phyloP scores from a whole-genome alignment of 768 basidiomycete species.

The Cystobasidium onofrii region DNA sequence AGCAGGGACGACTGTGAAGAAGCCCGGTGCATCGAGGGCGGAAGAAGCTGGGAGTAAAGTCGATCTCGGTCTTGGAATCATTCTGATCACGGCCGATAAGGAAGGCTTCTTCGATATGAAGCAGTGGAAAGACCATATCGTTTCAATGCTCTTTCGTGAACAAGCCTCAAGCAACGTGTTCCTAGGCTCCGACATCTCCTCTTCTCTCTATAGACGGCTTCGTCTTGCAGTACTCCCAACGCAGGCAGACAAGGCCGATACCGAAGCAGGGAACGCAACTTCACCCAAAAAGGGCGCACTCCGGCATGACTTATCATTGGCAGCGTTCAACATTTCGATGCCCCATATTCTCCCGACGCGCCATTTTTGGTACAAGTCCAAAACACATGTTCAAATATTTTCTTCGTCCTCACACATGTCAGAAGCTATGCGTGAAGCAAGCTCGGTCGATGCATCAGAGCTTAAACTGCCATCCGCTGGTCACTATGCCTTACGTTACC shows the following conservation, averaged over 20 bases:
- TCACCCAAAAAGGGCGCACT: too few relatives aligned
- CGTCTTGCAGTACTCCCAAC: too few relatives aligned
- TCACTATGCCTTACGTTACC: constrained; percentile 60
- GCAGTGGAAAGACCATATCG: constrained; percentile 62
- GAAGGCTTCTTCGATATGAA: constrained; percentile 74
- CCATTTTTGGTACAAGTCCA: constrained; percentile 91
- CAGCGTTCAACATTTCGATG: constrained; percentile 47
- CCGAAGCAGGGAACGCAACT: too few relatives aligned
- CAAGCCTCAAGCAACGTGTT: neutral
- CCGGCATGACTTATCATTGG: too few relatives aligned
- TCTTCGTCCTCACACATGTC: constrained; percentile 72
- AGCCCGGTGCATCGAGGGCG: constrained; percentile 31
- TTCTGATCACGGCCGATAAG: constrained; percentile 70
- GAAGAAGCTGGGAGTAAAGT: constrained; percentile 40
- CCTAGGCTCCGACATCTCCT: neutral
- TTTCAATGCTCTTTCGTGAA: neutral
- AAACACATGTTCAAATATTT: constrained; percentile 80
- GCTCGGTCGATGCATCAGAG: constrained; percentile 53
- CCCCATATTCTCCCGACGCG: constrained; percentile 80
- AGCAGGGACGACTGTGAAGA: constrained; percentile 20
- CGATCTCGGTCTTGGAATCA: constrained; percentile 53
- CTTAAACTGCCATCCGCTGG: neutral
- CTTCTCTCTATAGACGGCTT: neutral
- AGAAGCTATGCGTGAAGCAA: constrained; percentile 54
- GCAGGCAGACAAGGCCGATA: too few relatives aligned